Evolutionary conservation across 192 early-diverging fungal species (phyloP).

Genomic region (Linnemannia elongata): DNA sequence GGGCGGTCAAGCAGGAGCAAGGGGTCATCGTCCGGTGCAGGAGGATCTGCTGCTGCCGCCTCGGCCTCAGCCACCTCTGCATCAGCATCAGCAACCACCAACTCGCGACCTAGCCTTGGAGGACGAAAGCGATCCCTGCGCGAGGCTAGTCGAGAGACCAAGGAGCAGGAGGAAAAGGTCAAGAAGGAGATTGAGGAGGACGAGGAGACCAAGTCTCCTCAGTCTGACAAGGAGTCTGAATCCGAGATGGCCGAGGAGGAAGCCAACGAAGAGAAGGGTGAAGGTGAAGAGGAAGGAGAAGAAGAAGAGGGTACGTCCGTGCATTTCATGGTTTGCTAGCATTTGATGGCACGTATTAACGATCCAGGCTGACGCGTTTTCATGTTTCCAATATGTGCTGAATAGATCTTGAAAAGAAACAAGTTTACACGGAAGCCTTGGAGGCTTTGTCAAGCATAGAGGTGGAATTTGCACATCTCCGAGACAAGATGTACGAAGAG

Average conservation of each 20-base stretch:
- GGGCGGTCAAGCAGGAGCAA: neutral
- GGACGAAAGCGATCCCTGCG: slow-evolving; percentile 34
- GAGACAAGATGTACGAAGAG: slow-evolving; percentile 72
- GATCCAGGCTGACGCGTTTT: neutral
- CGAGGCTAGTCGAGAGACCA: slow-evolving; percentile 14
- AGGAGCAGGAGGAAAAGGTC: slow-evolving; percentile 23
- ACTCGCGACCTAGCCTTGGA: neutral
- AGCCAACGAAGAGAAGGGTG: slow-evolving; percentile 22
- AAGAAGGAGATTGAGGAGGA: neutral
- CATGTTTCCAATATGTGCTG: no score
- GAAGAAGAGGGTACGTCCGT: slow-evolving; percentile 29
- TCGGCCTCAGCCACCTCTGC: neutral
- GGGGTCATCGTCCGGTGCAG: neutral
- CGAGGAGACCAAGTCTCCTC: slow-evolving; percentile 10
- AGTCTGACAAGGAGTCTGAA: slow-evolving; percentile 32
- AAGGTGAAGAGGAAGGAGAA: slow-evolving; percentile 30
- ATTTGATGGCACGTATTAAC: neutral
- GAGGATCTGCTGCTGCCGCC: neutral
- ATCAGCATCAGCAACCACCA: neutral
- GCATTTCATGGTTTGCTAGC: neutral
- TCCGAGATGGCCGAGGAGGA: slow-evolving; percentile 41
- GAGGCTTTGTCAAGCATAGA: slow-evolving; percentile 67
- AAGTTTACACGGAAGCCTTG: slow-evolving; percentile 62
- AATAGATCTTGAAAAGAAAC: slow-evolving; percentile 60
- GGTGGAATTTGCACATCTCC: slow-evolving; percentile 65